Evolutionary conservation across 306 rosid species (phyloP).

Genomic region (Quercus engelmannii): DNA sequence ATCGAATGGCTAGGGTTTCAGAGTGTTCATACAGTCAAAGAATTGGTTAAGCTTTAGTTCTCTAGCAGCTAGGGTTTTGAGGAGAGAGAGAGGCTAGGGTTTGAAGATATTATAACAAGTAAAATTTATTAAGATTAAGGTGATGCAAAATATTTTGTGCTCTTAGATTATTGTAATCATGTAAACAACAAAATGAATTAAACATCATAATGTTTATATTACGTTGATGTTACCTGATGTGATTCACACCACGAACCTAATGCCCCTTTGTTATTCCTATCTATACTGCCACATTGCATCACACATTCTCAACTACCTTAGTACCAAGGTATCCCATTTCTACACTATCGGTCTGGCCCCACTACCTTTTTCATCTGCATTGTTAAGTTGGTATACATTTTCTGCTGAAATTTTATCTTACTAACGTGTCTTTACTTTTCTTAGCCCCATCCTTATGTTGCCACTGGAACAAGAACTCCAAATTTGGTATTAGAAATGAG

Average conservation of each 20-base stretch:
- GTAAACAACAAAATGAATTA: no score
- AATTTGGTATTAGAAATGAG: constrained; percentile 93
- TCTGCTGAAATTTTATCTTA: neutral
- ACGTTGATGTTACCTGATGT: no score
- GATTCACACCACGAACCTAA: neutral
- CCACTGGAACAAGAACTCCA: constrained; percentile 93
- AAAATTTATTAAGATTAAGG: no score
- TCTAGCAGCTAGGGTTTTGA: no score
- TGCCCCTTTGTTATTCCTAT: neutral
- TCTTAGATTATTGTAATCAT: no score
- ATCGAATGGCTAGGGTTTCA: no score
- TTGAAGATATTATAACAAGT: no score
- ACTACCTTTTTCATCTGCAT: neutral
- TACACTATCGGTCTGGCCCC: neutral
- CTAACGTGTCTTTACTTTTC: constrained; percentile 4
- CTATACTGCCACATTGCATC: neutral
- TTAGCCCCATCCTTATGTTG: constrained; percentile 92
- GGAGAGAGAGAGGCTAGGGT: no score
- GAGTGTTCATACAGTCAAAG: no score
- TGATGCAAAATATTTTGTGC: no score
- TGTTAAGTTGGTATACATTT: neutral
- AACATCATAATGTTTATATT: no score
- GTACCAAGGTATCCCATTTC: neutral
- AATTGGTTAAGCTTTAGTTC: no score
- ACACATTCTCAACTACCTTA: neutral